These are phyloP conservation scores for Phytophthora cryptogea DNA, from an alignment of 352 stramenopile species.

Conservation along the genomic window DNA sequence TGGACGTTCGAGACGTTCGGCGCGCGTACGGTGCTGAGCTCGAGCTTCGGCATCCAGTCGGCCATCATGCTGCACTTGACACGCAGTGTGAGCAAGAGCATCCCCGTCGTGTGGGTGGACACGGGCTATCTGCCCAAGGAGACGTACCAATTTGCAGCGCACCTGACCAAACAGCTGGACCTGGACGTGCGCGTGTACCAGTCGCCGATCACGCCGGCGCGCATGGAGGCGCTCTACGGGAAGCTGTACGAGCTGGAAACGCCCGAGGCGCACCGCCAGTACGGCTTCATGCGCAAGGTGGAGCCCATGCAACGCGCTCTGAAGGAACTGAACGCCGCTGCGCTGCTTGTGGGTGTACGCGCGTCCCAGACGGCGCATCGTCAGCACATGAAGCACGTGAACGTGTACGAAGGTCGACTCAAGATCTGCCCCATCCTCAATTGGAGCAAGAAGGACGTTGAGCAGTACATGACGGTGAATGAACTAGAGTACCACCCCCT, in stretches of 20 bases:
- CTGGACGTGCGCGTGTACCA: constrained; percentile 83
- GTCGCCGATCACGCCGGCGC: constrained; percentile 69
- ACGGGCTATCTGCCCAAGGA: constrained; percentile 84
- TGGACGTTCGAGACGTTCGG: constrained; percentile 81
- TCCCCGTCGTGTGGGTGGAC: constrained; percentile 85
- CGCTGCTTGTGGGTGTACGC: constrained; percentile 82
- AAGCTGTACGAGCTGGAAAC: constrained; percentile 80
- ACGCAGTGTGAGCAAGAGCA: constrained; percentile 45
- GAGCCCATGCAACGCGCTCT: constrained; percentile 85
- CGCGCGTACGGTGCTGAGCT: constrained; percentile 67
- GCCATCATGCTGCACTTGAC: constrained; percentile 85
- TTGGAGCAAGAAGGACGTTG: constrained; percentile 78
- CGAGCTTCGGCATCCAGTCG: constrained; percentile 88
- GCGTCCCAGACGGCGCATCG: constrained; percentile 76
- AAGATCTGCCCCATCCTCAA: constrained; percentile 89
- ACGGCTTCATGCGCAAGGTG: constrained; percentile 85
- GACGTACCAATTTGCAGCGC: constrained; percentile 83
- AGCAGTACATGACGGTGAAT: constrained; percentile 74
- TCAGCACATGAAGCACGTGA: constrained; percentile 74
- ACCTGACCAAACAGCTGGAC: constrained; percentile 61
- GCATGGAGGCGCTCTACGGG: constrained; percentile 88
- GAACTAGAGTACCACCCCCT: constrained; percentile 85
- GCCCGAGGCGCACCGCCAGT: constrained; percentile 73
- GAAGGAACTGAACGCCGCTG: constrained; percentile 56
- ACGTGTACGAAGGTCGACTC: constrained; percentile 78